phyloP scores from a whole-genome alignment of 176 grass and related monocot genomes.

The Pontederia crassipes region DNA sequence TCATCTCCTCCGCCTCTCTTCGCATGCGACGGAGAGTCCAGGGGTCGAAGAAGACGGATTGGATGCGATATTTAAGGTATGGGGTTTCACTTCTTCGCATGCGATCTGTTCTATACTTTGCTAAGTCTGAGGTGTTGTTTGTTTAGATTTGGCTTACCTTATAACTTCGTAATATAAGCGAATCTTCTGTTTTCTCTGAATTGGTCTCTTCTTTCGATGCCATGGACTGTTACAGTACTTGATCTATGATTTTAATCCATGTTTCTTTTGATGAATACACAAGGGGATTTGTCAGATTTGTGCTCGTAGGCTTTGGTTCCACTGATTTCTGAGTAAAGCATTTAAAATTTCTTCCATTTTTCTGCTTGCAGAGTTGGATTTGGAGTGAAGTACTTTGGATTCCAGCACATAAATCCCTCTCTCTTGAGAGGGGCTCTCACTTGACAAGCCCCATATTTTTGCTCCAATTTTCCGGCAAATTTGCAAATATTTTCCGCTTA shows the following conservation, averaged over 20 bases:
- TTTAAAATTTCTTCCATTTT: neutral
- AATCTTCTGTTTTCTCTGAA: too few relatives aligned
- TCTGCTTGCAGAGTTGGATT: constrained; percentile 12
- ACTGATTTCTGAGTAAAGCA: too few relatives aligned
- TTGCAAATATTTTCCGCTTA: neutral
- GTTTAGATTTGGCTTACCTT: too few relatives aligned
- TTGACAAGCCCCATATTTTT: neutral
- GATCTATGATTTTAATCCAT: too few relatives aligned
- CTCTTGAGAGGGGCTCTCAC: constrained; percentile 7
- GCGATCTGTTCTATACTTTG: neutral
- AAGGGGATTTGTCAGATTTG: too few relatives aligned
- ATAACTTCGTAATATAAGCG: too few relatives aligned
- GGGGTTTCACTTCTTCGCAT: neutral
- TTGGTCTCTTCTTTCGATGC: too few relatives aligned
- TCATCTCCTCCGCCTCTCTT: neutral
- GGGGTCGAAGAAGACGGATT: constrained; percentile 12
- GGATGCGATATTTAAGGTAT: constrained; percentile 13
- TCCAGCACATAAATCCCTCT: constrained; percentile 13
- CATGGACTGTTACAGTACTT: too few relatives aligned
- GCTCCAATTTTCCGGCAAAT: neutral
- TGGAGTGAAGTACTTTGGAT: constrained; percentile 19
- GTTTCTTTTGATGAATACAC: too few relatives aligned
- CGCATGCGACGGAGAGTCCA: constrained; percentile 8
- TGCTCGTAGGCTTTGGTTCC: too few relatives aligned
- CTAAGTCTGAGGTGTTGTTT: too few relatives aligned